Evolutionary conservation across 768 basidiomycete species (phyloP).

Genomic region (Russula abietina): DNA sequence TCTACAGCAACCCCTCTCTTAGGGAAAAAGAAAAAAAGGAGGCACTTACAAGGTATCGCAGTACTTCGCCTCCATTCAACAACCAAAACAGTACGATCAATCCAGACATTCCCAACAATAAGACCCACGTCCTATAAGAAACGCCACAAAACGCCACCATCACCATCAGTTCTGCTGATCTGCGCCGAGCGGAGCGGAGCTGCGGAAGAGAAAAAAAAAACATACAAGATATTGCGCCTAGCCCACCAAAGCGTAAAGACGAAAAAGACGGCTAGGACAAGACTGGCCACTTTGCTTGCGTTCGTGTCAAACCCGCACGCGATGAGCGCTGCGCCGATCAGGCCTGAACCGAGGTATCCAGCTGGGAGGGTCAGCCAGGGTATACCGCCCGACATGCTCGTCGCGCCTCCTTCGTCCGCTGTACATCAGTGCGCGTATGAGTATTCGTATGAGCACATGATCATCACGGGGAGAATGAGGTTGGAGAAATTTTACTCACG

Average conservation of each 20-base stretch:
- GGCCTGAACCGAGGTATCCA: slow-evolving; percentile 80
- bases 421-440: background rate
- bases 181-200: background rate
- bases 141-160: background rate
- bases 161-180: background rate
- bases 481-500: slow-evolving; percentile 44
- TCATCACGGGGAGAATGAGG: background rate
- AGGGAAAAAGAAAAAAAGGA: too few species aligned
- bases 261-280: slow-evolving; percentile 82
- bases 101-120: slow-evolving; percentile 74
- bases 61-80: slow-evolving; percentile 62
- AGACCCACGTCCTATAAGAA: slow-evolving; percentile 57
- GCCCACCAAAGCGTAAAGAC: slow-evolving; percentile 88
- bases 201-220: background rate
- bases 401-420: slow-evolving; percentile 88
- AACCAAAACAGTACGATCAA: slow-evolving; percentile 83
- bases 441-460: too few species aligned
- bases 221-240: slow-evolving; percentile 64
- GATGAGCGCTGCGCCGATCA: slow-evolving; percentile 84
- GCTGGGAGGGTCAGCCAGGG: slow-evolving; percentile 74
- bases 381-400: slow-evolving; percentile 82
- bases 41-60: slow-evolving; percentile 65
- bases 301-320: slow-evolving; percentile 85
- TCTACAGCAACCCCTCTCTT: background rate
- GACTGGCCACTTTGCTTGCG: slow-evolving; percentile 77